Conservation (phyloP, 768 basidiomycete species). For the Crassisporium funariophilum region DNA sequence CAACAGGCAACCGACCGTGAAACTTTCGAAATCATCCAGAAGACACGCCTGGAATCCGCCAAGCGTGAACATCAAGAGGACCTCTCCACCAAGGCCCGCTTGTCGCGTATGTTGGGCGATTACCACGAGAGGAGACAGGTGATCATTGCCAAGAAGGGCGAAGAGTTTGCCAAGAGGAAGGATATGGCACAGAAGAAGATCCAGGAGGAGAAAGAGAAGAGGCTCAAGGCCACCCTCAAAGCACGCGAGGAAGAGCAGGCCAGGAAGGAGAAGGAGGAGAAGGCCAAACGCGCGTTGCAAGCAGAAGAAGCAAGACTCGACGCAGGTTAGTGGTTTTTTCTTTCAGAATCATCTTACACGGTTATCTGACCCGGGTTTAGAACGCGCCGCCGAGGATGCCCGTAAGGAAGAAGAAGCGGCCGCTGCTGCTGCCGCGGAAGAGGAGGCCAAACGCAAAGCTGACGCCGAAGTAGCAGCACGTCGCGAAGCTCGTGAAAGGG, state of each 20-base stretch:
- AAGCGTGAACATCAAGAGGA: slow-evolving; percentile 63
- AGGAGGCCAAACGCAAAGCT: slow-evolving; percentile 59
- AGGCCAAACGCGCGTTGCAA: slow-evolving; percentile 50
- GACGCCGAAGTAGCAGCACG: slow-evolving; percentile 56
- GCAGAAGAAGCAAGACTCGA: slow-evolving; percentile 52
- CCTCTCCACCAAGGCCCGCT: slow-evolving; percentile 71
- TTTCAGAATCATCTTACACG: not conserved
- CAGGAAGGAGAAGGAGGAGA: slow-evolving; percentile 54
- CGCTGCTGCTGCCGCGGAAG: slow-evolving; percentile 45
- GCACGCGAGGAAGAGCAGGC: slow-evolving; percentile 58
- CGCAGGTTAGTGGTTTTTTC: slow-evolving; percentile 46
- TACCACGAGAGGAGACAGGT: slow-evolving; percentile 55
- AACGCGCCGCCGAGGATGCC: slow-evolving; percentile 58
- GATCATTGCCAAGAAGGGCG: slow-evolving; percentile 58
- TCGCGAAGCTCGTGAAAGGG: slow-evolving; percentile 55
- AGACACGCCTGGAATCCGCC: slow-evolving; percentile 56
- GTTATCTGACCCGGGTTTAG: slow-evolving; percentile 30
- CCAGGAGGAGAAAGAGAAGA: slow-evolving; percentile 82
- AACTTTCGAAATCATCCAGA: slow-evolving; percentile 65
- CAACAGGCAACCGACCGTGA: slow-evolving; percentile 81
- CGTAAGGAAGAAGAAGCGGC: slow-evolving; percentile 50
- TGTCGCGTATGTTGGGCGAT: slow-evolving; percentile 74
- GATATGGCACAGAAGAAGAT: slow-evolving; percentile 68
- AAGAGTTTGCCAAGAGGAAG: slow-evolving; percentile 64
- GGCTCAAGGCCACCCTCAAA: slow-evolving; percentile 56